Evolutionary conservation across 139 green algal genomes (phyloP).

Genomic region (Chlamydomonas asymmetrica): DNA sequence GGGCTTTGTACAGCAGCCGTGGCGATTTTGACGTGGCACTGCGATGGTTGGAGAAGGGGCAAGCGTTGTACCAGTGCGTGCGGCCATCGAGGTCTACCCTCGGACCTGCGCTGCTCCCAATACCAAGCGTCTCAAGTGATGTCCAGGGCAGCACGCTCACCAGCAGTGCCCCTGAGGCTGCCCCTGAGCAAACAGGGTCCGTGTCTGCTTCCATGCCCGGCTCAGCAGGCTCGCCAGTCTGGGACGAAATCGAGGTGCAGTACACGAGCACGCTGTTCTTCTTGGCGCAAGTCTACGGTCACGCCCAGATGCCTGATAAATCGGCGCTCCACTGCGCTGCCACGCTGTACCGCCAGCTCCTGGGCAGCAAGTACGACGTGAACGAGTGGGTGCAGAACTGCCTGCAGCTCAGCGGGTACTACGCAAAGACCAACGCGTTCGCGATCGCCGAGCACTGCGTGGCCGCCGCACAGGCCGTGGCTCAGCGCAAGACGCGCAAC

Average conservation of each 20-base stretch:
- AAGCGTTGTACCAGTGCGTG: conserved; percentile 22
- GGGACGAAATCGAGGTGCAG: conserved; percentile 19
- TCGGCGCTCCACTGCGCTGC: conserved; percentile 56
- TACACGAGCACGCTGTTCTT: conserved; percentile 59
- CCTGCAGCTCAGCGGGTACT: conserved; percentile 53
- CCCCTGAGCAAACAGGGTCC: not conserved
- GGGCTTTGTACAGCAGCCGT: conserved; percentile 36
- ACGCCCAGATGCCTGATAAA: conserved; percentile 6
- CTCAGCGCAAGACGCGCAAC: too few relatives aligned
- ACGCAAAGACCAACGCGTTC: conserved; percentile 40
- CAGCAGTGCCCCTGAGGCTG: not conserved
- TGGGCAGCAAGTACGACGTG: conserved; percentile 38
- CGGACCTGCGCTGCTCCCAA: not conserved
- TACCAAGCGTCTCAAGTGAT: not conserved
- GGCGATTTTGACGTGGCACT: conserved; percentile 11
- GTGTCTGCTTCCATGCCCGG: not conserved
- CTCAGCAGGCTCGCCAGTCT: not conserved
- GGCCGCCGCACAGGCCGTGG: conserved; percentile 27
- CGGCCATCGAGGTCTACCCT: not conserved
- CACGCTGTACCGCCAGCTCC: conserved; percentile 53
- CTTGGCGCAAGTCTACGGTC: conserved; percentile 47
- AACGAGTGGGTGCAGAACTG: conserved; percentile 64
- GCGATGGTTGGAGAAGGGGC: conserved; percentile 26
- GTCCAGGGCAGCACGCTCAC: not conserved
- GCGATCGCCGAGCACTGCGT: conserved; percentile 49